Evolutionary conservation across 108 stramenopile species (phyloP).

Genomic region (Aurantiochytrium sp.): DNA sequence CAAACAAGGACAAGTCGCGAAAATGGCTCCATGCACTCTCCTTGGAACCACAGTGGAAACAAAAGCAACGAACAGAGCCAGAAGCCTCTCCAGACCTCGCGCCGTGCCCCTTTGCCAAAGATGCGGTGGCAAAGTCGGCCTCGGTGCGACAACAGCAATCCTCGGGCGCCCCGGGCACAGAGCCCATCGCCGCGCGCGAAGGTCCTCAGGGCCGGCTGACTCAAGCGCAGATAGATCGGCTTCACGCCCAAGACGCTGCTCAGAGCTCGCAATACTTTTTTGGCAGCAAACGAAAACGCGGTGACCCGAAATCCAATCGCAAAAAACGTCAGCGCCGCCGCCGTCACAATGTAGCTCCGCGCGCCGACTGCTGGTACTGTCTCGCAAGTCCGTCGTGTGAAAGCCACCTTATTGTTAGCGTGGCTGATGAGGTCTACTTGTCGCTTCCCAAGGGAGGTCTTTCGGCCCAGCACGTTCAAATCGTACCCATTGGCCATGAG

Average conservation of each 20-base stretch:
- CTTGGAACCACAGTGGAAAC: not conserved
- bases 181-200: no score
- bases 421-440: not conserved
- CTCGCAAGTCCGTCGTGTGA: conserved; percentile 3
- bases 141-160: not conserved
- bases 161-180: no score
- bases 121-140: not conserved
- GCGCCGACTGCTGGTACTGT: conserved; percentile 2
- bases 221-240: not conserved
- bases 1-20: not conserved
- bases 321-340: not conserved
- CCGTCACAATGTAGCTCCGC: not conserved
- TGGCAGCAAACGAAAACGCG: not conserved
- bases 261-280: not conserved
- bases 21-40: conserved; percentile 3
- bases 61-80: not conserved
- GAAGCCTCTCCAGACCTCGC: not conserved
- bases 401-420: conserved; percentile 4
- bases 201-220: not conserved
- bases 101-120: not conserved
- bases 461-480: not conserved
- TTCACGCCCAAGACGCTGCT: not conserved
- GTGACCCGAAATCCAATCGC: not conserved
- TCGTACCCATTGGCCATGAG: not conserved
- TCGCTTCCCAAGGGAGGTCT: not conserved